These are phyloP conservation scores for Eimeria maxima DNA, from an alignment of 169 alveolate species.

Conservation along the genomic window DNA sequence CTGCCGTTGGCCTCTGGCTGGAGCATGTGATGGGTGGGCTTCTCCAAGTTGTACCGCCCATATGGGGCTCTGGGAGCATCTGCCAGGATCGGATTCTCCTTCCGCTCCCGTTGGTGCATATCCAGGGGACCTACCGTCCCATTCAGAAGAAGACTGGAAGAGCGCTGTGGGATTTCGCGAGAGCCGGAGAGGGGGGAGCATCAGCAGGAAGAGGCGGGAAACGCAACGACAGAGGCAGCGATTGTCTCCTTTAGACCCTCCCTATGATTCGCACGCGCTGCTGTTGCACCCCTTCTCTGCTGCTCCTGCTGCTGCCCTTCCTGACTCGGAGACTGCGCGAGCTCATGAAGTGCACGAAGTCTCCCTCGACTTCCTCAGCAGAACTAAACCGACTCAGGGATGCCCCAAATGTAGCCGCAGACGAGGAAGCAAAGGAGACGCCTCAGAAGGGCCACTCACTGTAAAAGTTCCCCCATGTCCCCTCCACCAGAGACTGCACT, in stretches of 20 bases:
- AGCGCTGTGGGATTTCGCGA: conserved; percentile 39
- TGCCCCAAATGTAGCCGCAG: conserved; percentile 42
- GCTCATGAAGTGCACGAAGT: conserved; percentile 36
- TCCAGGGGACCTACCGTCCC: not conserved
- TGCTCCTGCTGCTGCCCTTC: conserved; percentile 20
- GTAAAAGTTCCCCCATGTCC: not conserved
- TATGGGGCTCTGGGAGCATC: too few species aligned
- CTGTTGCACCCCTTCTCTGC: conserved; percentile 50
- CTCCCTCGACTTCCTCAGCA: conserved; percentile 35
- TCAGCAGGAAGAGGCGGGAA: conserved; percentile 24
- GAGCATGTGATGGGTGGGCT: too few species aligned
- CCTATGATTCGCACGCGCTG: conserved; percentile 36
- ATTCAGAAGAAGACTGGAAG: conserved; percentile 27
- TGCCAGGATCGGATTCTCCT: not conserved
- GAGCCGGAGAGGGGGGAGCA: not conserved
- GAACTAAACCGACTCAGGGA: conserved; percentile 15
- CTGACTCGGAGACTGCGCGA: conserved; percentile 14
- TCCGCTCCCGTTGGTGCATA: not conserved
- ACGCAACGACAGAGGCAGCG: conserved; percentile 39
- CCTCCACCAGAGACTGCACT: conserved; percentile 52
- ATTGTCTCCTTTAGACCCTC: conserved; percentile 60
- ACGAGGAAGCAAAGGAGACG: not conserved
- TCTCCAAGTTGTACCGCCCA: too few species aligned
- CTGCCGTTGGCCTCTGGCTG: conserved; percentile 6
- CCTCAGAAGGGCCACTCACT: not conserved